A percentile compares a stretch with the other conserved stretches of the same genome.
phyloP scores from a whole-genome alignment of 1,284 basidiomycete genomes.

The Salmacisia buchloeana region DNA sequence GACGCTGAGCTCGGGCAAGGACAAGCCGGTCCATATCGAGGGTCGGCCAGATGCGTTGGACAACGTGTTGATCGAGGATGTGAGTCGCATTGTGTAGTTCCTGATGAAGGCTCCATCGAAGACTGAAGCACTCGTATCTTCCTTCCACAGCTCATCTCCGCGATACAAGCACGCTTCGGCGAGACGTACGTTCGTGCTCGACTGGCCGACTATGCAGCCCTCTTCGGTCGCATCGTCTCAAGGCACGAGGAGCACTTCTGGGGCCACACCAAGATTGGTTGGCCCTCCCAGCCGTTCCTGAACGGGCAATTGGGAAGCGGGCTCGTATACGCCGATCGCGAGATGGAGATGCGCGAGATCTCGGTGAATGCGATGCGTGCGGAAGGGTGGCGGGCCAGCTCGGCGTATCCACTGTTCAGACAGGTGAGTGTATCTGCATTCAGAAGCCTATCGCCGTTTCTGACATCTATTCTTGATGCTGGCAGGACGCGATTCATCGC shows the following conservation, averaged over 20 bases:
- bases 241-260: slow-evolving; percentile 70
- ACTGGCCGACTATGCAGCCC: slow-evolving; percentile 68
- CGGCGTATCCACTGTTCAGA: slow-evolving; percentile 61
- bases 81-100: slow-evolving; percentile 52
- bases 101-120: not conserved
- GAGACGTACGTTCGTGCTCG: slow-evolving; percentile 71
- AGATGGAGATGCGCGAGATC: slow-evolving; percentile 60
- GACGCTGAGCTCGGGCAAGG: slow-evolving; percentile 4
- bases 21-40: slow-evolving; percentile 11
- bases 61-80: slow-evolving; percentile 84
- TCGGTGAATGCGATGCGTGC: slow-evolving; percentile 65
- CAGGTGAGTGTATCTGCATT: slow-evolving; percentile 12
- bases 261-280: slow-evolving; percentile 65
- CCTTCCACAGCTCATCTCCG: slow-evolving; percentile 52
- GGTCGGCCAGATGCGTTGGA: slow-evolving; percentile 59
- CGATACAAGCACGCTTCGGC: slow-evolving; percentile 69
- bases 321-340: slow-evolving; percentile 64
- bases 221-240: slow-evolving; percentile 70
- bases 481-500: slow-evolving; percentile 50
- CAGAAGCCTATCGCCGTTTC: not conserved
- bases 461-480: not conserved
- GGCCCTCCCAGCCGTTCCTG: slow-evolving; percentile 54
- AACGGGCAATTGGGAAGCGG: slow-evolving; percentile 62
- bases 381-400: slow-evolving; percentile 71
- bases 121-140: slow-evolving; percentile 5